A percentile compares a stretch with the other conserved stretches of the same genome.
Evolutionary conservation across 139 green algal genomes (phyloP).

Genomic region (Coelastrella sp.): DNA sequence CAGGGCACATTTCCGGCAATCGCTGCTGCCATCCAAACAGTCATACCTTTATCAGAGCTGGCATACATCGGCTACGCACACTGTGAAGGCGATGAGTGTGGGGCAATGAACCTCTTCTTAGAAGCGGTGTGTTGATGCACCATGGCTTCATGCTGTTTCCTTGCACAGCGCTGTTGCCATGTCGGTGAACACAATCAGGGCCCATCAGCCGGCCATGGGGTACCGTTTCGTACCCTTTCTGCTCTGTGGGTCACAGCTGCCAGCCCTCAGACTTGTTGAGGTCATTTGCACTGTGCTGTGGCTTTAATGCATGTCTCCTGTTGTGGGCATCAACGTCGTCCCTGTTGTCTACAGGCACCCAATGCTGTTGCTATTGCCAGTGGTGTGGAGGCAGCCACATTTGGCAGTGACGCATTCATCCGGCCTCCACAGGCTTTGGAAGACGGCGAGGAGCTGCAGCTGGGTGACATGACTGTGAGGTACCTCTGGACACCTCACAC

Average conservation of each 20-base stretch:
- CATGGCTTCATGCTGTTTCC: not conserved
- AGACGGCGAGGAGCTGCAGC: not conserved
- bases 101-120: constrained; percentile 3
- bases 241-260: too few relatives aligned
- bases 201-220: too few relatives aligned
- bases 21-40: not conserved
- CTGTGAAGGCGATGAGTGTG: not conserved
- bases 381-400: not conserved
- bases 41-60: constrained; percentile 4
- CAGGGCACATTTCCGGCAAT: not conserved
- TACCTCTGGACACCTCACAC: constrained; percentile 20
- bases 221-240: too few relatives aligned
- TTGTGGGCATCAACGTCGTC: too few relatives aligned
- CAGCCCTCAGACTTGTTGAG: too few relatives aligned
- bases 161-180: not conserved
- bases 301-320: too few relatives aligned
- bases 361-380: not conserved
- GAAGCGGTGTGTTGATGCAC: not conserved
- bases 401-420: not conserved
- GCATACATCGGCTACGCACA: constrained; percentile 3
- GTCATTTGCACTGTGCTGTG: too few relatives aligned
- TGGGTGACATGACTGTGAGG: constrained; percentile 1
- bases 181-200: too few relatives aligned
- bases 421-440: not conserved
- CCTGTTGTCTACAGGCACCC: not conserved